phyloP scores from a whole-genome alignment of 2,329 filamentous ascomycete species.

The Alternaria triticina region DNA sequence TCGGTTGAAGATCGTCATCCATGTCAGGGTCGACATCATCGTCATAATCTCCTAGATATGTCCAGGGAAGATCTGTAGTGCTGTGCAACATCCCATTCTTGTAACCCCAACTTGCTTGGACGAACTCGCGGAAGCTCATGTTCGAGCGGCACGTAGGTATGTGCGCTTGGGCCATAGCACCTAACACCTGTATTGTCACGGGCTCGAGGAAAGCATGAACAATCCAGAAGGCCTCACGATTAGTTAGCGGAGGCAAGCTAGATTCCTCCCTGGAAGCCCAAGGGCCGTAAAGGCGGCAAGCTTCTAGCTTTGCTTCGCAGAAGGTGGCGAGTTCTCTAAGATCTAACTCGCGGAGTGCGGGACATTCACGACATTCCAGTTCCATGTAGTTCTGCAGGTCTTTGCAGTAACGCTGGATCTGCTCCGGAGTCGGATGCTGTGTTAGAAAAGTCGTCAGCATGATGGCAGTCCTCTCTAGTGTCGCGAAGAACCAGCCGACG shows the following conservation, averaged over 20 bases:
- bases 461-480: background rate
- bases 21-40: background rate
- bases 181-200: background rate
- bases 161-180: background rate
- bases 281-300: background rate
- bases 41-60: background rate
- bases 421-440: background rate
- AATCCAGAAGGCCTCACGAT: background rate
- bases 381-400: background rate
- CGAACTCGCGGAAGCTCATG: background rate
- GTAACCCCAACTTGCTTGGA: background rate
- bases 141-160: background rate
- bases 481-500: background rate
- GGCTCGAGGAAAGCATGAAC: background rate
- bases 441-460: background rate
- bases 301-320: background rate
- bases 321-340: background rate
- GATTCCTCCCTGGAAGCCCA: background rate
- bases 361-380: background rate
- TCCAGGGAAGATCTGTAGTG: background rate
- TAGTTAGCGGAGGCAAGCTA: background rate
- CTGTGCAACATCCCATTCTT: background rate
- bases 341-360: background rate
- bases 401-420: background rate
- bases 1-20: background rate